Evolutionary conservation across 768 basidiomycete genomes (phyloP).

Genomic region (Termitomyces sp.): DNA sequence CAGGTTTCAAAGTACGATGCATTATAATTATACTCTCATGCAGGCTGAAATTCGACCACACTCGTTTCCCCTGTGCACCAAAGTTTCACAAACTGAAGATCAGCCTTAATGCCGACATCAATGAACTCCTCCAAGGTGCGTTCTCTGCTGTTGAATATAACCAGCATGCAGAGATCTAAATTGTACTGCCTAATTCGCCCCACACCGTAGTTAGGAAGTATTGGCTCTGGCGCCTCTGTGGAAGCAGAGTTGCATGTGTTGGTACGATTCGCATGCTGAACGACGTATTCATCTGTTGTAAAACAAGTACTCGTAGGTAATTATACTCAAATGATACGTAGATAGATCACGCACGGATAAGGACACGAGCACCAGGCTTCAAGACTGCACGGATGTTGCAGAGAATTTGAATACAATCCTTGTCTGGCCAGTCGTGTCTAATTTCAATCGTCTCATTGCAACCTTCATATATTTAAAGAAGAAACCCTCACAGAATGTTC

Average conservation of each 20-base stretch:
- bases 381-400: constrained; percentile 31
- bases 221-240: constrained; percentile 29
- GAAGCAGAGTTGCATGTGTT: too few relatives aligned
- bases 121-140: constrained; percentile 31
- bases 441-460: neutral
- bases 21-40: neutral
- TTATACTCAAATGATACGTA: constrained; percentile 22
- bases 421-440: constrained; percentile 42
- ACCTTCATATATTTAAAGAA: neutral
- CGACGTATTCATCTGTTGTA: constrained; percentile 28
- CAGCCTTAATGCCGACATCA: constrained; percentile 28
- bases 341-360: neutral
- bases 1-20: neutral
- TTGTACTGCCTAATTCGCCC: constrained; percentile 38
- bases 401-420: constrained; percentile 31
- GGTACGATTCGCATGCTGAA: too few relatives aligned
- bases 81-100: constrained; percentile 32
- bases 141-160: constrained; percentile 38
- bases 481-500: constrained; percentile 28
- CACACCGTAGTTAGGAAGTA: constrained; percentile 45
- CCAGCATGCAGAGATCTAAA: constrained; percentile 44
- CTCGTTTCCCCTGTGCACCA: constrained; percentile 33
- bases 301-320: constrained; percentile 9
- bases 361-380: constrained; percentile 24
- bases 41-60: constrained; percentile 24